phyloP scores from a whole-genome alignment of 352 stramenopile species.

The Phytophthora parvispora region DNA sequence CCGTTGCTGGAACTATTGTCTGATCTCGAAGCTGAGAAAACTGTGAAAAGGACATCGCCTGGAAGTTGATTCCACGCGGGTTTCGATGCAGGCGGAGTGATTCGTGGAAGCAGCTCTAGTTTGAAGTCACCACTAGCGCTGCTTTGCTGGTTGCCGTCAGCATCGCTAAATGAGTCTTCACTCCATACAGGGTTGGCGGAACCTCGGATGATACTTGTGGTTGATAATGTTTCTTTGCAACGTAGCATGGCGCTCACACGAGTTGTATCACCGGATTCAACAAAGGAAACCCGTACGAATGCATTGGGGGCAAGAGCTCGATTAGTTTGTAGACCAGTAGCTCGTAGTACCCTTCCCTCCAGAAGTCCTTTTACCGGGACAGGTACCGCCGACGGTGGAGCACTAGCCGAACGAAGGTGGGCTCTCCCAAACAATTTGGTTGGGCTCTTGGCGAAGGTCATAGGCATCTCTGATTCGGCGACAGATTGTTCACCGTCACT shows the following conservation, averaged over 20 bases:
- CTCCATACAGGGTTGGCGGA: slow-evolving; percentile 62
- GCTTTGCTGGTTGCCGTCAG: background rate
- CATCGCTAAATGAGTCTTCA: slow-evolving; percentile 22
- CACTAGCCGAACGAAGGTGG: background rate
- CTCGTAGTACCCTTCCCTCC: slow-evolving; percentile 52
- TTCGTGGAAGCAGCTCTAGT: slow-evolving; percentile 55
- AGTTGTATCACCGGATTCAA: slow-evolving; percentile 40
- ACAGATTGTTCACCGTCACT: slow-evolving; percentile 56
- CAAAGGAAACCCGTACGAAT: slow-evolving; percentile 67
- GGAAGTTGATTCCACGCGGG: slow-evolving; percentile 60
- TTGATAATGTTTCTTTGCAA: slow-evolving; percentile 67
- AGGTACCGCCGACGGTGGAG: background rate
- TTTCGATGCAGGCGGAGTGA: slow-evolving; percentile 17
- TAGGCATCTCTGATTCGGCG: slow-evolving; percentile 53
- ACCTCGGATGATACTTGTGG: slow-evolving; percentile 32
- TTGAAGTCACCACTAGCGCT: slow-evolving; percentile 42
- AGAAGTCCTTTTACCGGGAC: slow-evolving; percentile 48
- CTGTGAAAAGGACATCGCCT: slow-evolving; percentile 71
- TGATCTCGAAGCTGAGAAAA: slow-evolving; percentile 44
- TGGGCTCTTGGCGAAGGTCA: slow-evolving; percentile 42
- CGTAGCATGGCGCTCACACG: slow-evolving; percentile 63
- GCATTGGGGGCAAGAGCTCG: slow-evolving; percentile 32
- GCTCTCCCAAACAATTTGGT: background rate
- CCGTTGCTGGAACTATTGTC: slow-evolving; percentile 13
- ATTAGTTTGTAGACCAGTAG: slow-evolving; percentile 40